Evolutionary conservation across 1,284 basidiomycete genomes (phyloP).

Genomic region (Dichomitus squalens): DNA sequence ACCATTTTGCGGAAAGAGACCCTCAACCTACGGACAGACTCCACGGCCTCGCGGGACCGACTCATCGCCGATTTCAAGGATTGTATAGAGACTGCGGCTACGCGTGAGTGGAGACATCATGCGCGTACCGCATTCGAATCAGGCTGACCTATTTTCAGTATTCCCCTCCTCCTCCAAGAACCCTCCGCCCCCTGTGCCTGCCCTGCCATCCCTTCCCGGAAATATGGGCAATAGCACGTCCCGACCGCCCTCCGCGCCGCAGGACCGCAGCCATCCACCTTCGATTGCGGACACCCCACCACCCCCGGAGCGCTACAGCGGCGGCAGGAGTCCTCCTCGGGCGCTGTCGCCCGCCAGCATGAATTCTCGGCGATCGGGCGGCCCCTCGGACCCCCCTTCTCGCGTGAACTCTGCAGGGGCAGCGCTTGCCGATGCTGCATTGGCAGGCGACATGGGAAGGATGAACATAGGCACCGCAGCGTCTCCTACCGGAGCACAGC

Average conservation of each 20-base stretch:
- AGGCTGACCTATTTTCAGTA: constrained; percentile 41
- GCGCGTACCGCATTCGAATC: neutral
- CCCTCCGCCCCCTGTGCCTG: constrained; percentile 29
- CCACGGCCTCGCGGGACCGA: constrained; percentile 62
- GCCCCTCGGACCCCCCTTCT: constrained; percentile 20
- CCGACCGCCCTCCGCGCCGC: constrained; percentile 23
- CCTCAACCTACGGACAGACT: constrained; percentile 69
- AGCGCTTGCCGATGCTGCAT: constrained; percentile 25
- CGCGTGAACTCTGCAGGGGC: constrained; percentile 24
- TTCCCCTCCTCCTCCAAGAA: constrained; percentile 56
- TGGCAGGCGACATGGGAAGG: constrained; percentile 30
- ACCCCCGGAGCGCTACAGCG: constrained; percentile 18
- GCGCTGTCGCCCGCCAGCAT: constrained; percentile 28
- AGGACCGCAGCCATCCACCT: constrained; percentile 17
- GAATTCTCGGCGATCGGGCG: constrained; percentile 17
- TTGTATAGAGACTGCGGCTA: constrained; percentile 81
- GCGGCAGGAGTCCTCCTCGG: constrained; percentile 27
- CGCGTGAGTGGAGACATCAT: constrained; percentile 52
- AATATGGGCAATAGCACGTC: constrained; percentile 22
- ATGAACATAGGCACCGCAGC: constrained; percentile 30
- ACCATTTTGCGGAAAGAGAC: constrained; percentile 90
- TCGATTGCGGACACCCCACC: constrained; percentile 14
- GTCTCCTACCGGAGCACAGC: constrained; percentile 19
- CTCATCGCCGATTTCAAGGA: constrained; percentile 80
- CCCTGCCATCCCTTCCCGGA: constrained; percentile 21